phyloP scores from a whole-genome alignment of 495 filamentous ascomycete species.

The Baudoinia panamericana region DNA sequence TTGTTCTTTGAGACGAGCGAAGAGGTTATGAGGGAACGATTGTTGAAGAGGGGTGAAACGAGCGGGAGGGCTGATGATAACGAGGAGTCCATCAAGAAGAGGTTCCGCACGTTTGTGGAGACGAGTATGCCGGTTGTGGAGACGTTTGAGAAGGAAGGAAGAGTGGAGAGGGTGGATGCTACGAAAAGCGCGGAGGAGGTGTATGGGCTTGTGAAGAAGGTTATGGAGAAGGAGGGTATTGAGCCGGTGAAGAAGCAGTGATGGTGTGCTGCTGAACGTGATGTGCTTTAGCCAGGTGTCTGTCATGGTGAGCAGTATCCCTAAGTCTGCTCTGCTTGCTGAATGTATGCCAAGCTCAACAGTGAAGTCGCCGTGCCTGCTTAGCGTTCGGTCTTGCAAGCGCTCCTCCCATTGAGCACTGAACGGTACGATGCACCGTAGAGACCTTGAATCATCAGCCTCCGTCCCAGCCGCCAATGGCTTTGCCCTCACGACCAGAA shows the following conservation, averaged over 20 bases:
- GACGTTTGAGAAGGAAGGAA: conserved; percentile 59
- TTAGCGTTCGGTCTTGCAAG: no score
- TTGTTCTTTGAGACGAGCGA: conserved; percentile 89
- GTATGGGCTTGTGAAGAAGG: conserved; percentile 50
- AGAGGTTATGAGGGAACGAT: conserved; percentile 64
- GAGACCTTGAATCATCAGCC: no score
- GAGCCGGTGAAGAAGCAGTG: conserved; percentile 16
- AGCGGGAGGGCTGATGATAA: conserved; percentile 87
- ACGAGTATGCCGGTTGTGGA: conserved; percentile 95
- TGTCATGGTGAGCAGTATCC: no score
- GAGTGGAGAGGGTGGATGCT: conserved; percentile 66
- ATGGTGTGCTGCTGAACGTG: no score
- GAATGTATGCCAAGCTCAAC: no score
- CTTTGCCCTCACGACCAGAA: no score
- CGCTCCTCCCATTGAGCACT: no score
- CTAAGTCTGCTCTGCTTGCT: no score
- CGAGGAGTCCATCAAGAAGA: conserved; percentile 84
- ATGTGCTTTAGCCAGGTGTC: no score
- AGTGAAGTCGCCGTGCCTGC: no score
- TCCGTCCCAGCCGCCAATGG: no score
- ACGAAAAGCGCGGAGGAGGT: conserved; percentile 57
- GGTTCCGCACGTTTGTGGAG: conserved; percentile 84
- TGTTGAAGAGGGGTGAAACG: conserved; percentile 84
- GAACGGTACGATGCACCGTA: no score
- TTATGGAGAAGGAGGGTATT: conserved; percentile 38